A percentile compares a stretch with the other conserved stretches of the same genome.
Evolutionary conservation across 331 rosid species (phyloP).

Genomic region (Quercus phellos): DNA sequence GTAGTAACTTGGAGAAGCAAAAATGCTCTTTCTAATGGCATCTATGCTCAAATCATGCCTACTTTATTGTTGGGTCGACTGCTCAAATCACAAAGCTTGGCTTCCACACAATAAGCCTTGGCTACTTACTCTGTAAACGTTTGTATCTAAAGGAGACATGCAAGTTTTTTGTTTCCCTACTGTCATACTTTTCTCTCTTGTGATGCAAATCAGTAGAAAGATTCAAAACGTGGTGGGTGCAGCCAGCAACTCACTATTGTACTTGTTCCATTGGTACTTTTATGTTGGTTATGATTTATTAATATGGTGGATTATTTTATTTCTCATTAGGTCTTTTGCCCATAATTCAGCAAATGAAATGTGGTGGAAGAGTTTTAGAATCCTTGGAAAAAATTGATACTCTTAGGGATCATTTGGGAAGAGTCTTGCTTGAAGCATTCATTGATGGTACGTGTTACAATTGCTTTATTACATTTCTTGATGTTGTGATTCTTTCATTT

Average conservation of each 20-base stretch:
- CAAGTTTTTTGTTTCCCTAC: not conserved
- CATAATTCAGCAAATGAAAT: slow-evolving; percentile 53
- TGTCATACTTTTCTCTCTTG: not conserved
- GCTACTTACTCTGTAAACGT: not conserved
- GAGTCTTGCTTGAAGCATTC: slow-evolving; percentile 51
- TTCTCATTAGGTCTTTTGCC: slow-evolving; percentile 71
- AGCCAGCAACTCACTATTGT: not conserved
- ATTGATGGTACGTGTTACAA: slow-evolving; percentile 53
- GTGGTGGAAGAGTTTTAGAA: slow-evolving; percentile 55
- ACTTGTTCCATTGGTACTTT: not conserved
- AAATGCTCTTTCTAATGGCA: too few relatives aligned
- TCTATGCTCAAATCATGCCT: too few relatives aligned
- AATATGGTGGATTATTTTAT: slow-evolving; percentile 17
- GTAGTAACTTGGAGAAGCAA: too few relatives aligned
- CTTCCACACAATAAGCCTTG: not conserved
- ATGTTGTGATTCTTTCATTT: not conserved
- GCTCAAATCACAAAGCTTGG: not conserved
- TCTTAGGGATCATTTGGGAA: slow-evolving; percentile 40
- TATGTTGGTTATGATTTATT: slow-evolving; percentile 15
- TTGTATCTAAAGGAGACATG: not conserved
- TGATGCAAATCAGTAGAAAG: not conserved
- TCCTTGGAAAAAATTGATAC: slow-evolving; percentile 48
- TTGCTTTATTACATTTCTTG: slow-evolving; percentile 17
- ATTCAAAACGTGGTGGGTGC: not conserved
- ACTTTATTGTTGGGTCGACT: not conserved